Conservation (phyloP, 2,329 filamentous ascomycete species). For the Xenosphaeropsis pyriputrescens region DNA sequence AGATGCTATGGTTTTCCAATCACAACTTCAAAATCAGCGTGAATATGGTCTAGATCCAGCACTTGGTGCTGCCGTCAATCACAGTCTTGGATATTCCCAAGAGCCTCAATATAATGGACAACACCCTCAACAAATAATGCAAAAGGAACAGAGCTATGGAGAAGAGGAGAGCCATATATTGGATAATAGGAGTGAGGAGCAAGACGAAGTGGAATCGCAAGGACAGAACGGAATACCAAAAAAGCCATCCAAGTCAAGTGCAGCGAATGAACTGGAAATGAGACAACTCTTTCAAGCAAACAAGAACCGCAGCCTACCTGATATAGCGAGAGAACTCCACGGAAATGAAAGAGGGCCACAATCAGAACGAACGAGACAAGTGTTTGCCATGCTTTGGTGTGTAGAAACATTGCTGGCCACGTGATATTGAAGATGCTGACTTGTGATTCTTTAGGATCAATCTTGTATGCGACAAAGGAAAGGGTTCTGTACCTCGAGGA, state of each 20-base stretch:
- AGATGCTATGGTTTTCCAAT: slow-evolving; percentile 45
- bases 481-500: slow-evolving; percentile 79
- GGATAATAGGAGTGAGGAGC: slow-evolving; percentile 37
- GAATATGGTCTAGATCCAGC: slow-evolving; percentile 33
- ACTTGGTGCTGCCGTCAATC: slow-evolving; percentile 30
- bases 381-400: slow-evolving; percentile 83
- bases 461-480: slow-evolving; percentile 56
- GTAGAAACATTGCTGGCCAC: slow-evolving; percentile 17
- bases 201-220: slow-evolving; percentile 38
- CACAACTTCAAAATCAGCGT: slow-evolving; percentile 36
- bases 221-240: slow-evolving; percentile 32
- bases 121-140: slow-evolving; percentile 38
- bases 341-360: slow-evolving; percentile 68
- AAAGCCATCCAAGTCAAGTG: slow-evolving; percentile 49
- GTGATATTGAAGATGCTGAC: neutral
- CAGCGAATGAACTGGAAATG: slow-evolving; percentile 72
- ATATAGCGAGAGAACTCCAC: slow-evolving; percentile 63
- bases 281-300: slow-evolving; percentile 60
- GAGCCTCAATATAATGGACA: slow-evolving; percentile 24
- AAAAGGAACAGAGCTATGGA: slow-evolving; percentile 37
- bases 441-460: slow-evolving; percentile 42
- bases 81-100: slow-evolving; percentile 26
- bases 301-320: slow-evolving; percentile 48
- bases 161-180: slow-evolving; percentile 44
- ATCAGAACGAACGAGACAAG: slow-evolving; percentile 69